Evolutionary conservation across 2,329 filamentous ascomycete species (phyloP), one percentile per base, ranked within the genome.

Genomic region (Fusarium brachygibbosum): DNA sequence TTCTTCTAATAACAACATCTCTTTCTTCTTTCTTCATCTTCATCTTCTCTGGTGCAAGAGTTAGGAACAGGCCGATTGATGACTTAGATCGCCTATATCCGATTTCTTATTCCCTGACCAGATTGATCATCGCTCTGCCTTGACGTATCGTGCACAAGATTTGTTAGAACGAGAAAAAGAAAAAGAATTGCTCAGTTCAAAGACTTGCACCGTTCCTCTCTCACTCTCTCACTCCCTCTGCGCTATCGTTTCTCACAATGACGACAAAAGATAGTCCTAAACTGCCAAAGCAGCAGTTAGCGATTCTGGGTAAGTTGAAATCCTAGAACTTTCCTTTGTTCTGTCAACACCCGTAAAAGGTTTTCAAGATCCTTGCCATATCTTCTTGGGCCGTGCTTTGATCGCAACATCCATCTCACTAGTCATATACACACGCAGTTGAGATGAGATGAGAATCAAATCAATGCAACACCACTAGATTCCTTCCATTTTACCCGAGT

Each of bases 231-330:
- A 25, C 21, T 54, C 50, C 23, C 51, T 46, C 25, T 54, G 46
- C 68, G 56, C 56, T 45, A 49, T 58, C 58, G 34, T 53, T 49
- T 60, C 59, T 65, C 31, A 48, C 51, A n/a, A 75, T 75, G 73
- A 57, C 68, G 42, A 68, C 64, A 51, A 73, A 72, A 28, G 49
- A 66, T 49, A 79, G 78, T 68, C 86, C 88, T 28, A 92, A 89
- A 82, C 85, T 96, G 84, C 93, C 93, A 1, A 84, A 88, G 41
- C 87, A 90, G 85, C 93, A 97, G 82, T 84, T 97, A 75, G 82
- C 89, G 42, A 94, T 97, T 76, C 82, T 97, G 68, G 90, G 92
- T 94, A 85, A 84, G 86, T 35, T 25, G 16, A 25, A 17, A 6
- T n/a, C 17, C 32, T n/a, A 7, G 25, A 31, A n/a, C 23, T 53